Evolutionary conservation across 495 filamentous ascomycete species (phyloP), one percentile per base, ranked within the genome.

Genomic region (Saxophila tyrrhenica): DNA sequence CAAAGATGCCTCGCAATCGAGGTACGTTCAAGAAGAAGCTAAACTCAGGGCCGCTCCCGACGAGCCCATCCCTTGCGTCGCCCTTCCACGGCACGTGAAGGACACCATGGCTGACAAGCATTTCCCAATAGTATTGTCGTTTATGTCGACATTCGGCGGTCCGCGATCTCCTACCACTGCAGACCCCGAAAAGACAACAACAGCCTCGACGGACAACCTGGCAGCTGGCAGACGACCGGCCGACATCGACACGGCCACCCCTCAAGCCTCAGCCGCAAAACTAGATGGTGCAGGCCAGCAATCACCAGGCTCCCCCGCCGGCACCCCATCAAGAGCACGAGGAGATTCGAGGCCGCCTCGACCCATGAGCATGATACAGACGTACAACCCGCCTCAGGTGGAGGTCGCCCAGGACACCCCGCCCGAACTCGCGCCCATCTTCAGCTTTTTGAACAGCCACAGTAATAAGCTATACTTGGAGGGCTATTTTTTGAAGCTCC

Each of bases 381-480:
- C 87, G 39, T 91, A 90, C 65, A 85, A 92, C 57, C 94, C 91
- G 58, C 89, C 86, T 55, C 67, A 87, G 59, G 86, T 95, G 80
- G 83, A 94, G 57, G 78, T 94, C 48, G 80, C 78, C 57, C 74
- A 81, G 49, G 87, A 95, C 62, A 96, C 89, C 9, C 79, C 88
- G 29, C 86, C 94, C 3, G 92, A 98, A 72, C 75, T 98, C 32
- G 86, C 88, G 67, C 92, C 88, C 22, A 92, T 97, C 60, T 97
- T 97, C 69, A 85, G 79, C 50, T 91, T 86, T 63, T 78, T 98
- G 48, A 98, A 95, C 69, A 94, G 85, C 67, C 94, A 97, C 69
- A 81, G 79, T 11, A 96, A 95, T 67, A 98, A 97, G 71, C 72
- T 97, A 46, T 98, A 96, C 66, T 88, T 95, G 44, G 92, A 98